phyloP scores from a whole-genome alignment of 345 rosid genomes.

The Salix koriyanagi region DNA sequence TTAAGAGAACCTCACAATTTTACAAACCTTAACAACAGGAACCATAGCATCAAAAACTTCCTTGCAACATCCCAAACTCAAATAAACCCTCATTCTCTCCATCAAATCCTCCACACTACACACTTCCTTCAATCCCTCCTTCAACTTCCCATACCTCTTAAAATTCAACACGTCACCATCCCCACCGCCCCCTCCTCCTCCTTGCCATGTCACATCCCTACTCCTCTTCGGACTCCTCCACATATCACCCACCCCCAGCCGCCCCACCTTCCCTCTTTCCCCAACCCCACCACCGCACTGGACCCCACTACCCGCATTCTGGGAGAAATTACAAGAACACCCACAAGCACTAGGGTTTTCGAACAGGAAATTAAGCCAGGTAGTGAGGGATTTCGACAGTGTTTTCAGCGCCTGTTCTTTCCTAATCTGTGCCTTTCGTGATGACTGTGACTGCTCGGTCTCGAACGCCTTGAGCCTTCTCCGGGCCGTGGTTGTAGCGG shows the following conservation, averaged over 20 bases:
- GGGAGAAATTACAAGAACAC: neutral
- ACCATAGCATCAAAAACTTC: slow-evolving; percentile 66
- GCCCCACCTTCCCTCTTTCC: slow-evolving; percentile 52
- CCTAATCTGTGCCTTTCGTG: slow-evolving; percentile 54
- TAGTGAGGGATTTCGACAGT: slow-evolving; percentile 69
- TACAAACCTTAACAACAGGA: slow-evolving; percentile 59
- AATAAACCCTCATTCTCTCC: slow-evolving; percentile 57
- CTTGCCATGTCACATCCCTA: slow-evolving; percentile 50
- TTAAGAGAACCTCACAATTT: neutral
- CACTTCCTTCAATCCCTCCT: slow-evolving; percentile 56
- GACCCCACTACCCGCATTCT: neutral
- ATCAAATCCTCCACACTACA: slow-evolving; percentile 91
- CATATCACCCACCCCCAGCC: slow-evolving; percentile 37
- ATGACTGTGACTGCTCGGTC: slow-evolving; percentile 66
- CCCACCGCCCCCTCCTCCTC: slow-evolving; percentile 21
- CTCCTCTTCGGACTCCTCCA: slow-evolving; percentile 67
- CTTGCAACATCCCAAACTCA: slow-evolving; percentile 60
- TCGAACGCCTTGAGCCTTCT: slow-evolving; percentile 61
- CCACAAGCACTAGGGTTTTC: slow-evolving; percentile 70
- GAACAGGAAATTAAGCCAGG: slow-evolving; percentile 79
- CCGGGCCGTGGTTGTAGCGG: slow-evolving; percentile 32
- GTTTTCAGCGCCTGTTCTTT: slow-evolving; percentile 63
- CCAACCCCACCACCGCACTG: slow-evolving; percentile 18
- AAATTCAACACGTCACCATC: slow-evolving; percentile 24
- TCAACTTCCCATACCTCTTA: slow-evolving; percentile 34